A percentile compares a stretch with the other conserved stretches of the same genome.
These are phyloP conservation scores for Exophiala dermatitidis DNA, from an alignment of 2,329 filamentous ascomycete species.

Conservation along the genomic window DNA sequence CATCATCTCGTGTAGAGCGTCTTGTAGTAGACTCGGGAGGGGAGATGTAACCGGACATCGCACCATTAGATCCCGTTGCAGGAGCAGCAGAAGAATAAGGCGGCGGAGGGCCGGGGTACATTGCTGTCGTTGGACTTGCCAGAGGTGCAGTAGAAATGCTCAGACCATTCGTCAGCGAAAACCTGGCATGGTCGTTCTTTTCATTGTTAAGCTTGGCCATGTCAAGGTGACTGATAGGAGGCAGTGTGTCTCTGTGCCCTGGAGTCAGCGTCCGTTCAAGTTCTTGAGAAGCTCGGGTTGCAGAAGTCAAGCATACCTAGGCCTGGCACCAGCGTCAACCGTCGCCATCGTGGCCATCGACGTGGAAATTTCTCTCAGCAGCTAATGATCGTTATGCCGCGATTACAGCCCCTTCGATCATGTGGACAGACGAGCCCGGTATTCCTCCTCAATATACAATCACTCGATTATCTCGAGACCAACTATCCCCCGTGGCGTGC, in stretches of 20 bases:
- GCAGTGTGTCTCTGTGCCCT: slow-evolving; percentile 36
- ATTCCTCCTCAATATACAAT: slow-evolving; percentile 17
- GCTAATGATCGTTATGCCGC: slow-evolving; percentile 3
- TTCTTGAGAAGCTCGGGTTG: not conserved
- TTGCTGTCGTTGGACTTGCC: slow-evolving; percentile 35
- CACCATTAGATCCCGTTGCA: slow-evolving; percentile 29
- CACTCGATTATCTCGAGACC: slow-evolving; percentile 12
- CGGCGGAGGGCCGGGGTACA: slow-evolving; percentile 37
- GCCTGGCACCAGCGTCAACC: slow-evolving; percentile 18
- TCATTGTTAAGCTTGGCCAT: slow-evolving; percentile 33
- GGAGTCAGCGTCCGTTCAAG: slow-evolving; percentile 7
- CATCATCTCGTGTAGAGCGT: slow-evolving; percentile 38
- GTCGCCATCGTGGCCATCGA: slow-evolving; percentile 19
- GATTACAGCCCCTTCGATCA: slow-evolving; percentile 15
- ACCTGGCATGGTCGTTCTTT: slow-evolving; percentile 32
- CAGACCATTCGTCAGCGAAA: slow-evolving; percentile 30
- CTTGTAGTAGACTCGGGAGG: slow-evolving; percentile 38
- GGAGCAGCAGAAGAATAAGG: slow-evolving; percentile 39
- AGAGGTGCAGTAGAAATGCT: slow-evolving; percentile 36
- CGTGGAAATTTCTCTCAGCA: slow-evolving; percentile 1
- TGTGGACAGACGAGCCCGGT: slow-evolving; percentile 14
- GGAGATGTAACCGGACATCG: slow-evolving; percentile 37
- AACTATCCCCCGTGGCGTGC: not conserved
- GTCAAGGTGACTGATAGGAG: slow-evolving; percentile 38
- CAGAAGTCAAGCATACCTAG: slow-evolving; percentile 16